Conservation (phyloP, 192 early-diverging fungal genomes). For the Pecoramyces ruminantium region DNA sequence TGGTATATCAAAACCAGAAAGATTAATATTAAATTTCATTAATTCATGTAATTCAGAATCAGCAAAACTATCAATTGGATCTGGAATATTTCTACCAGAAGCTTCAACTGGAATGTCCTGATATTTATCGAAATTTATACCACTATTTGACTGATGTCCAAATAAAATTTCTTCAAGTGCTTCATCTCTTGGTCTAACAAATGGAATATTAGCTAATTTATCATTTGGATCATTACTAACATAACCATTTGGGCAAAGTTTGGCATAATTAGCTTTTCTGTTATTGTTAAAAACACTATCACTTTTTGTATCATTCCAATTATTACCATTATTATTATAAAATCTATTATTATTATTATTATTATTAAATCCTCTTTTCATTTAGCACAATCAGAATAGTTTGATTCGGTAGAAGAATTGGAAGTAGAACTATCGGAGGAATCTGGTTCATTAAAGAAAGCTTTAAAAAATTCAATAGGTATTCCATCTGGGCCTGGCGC, state of each 20-base stretch:
- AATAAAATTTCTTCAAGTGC: conserved; percentile 66
- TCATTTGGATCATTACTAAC: background rate
- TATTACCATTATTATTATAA: background rate
- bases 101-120: conserved; percentile 96
- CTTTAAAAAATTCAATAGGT: no score
- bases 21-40: conserved; percentile 75
- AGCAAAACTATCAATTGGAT: conserved; percentile 41
- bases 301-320: background rate
- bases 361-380: background rate
- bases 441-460: no score
- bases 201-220: background rate
- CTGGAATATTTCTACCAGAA: conserved; percentile 26
- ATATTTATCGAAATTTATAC: conserved; percentile 99
- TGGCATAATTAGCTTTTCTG: background rate
- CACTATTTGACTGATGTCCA: conserved; percentile 57
- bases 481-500: no score
- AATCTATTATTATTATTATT: background rate
- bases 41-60: conserved; percentile 61
- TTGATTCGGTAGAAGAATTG: no score
- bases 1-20: conserved; percentile 70
- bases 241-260: background rate
- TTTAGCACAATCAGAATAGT: no score
- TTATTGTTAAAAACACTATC: background rate
- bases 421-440: no score
- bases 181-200: conserved; percentile 52